phyloP scores from a whole-genome alignment of 164 flowering plant genomes.

The Vitis labrusca region DNA sequence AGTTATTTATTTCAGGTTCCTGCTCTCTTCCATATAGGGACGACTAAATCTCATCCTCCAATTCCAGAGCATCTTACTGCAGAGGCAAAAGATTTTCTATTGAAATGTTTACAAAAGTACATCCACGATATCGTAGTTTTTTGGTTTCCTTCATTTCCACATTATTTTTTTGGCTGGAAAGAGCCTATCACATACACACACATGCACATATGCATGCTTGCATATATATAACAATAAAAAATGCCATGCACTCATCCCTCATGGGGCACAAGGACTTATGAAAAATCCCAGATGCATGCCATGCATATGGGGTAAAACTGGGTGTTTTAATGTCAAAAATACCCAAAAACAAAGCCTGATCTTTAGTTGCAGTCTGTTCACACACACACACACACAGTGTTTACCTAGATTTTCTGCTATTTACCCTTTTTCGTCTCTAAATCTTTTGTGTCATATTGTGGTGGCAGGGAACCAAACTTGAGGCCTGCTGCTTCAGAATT shows the following conservation, averaged over 20 bases:
- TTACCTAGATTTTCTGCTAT: not conserved
- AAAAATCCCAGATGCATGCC: no score
- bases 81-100: slow-evolving; percentile 88
- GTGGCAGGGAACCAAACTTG: slow-evolving; percentile 43
- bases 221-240: no score
- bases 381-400: not conserved
- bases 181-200: no score
- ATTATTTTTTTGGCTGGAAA: not conserved
- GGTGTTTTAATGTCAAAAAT: not conserved
- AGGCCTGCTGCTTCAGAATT: slow-evolving; percentile 44
- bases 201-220: no score
- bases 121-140: not conserved
- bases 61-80: slow-evolving; percentile 90
- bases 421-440: not conserved
- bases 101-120: slow-evolving; percentile 87
- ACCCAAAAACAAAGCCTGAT: not conserved
- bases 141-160: not conserved
- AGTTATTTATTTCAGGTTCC: slow-evolving; percentile 59
- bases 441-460: not conserved
- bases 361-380: not conserved
- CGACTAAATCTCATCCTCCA: slow-evolving; percentile 95
- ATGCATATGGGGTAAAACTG: no score
- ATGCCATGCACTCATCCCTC: no score
- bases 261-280: no score
- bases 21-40: slow-evolving; percentile 87